Conservation (phyloP, 1,284 basidiomycete genomes). For the Anthracocystis walkeri region DNA sequence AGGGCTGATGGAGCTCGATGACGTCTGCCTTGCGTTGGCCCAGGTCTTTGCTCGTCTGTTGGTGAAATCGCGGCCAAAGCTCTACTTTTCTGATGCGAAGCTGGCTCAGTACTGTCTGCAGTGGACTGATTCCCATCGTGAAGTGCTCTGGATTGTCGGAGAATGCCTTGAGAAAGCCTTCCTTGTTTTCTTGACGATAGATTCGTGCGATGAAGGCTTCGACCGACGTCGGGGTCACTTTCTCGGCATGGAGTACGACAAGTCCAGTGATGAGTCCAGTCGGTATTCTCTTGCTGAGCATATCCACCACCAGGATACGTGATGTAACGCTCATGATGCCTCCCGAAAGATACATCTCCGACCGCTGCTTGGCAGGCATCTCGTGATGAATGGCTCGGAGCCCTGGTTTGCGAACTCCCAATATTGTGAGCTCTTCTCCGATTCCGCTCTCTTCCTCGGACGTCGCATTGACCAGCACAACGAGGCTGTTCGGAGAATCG, state of each 20-base stretch:
- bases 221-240: constrained; percentile 76
- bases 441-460: constrained; percentile 89
- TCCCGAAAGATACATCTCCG: constrained; percentile 62
- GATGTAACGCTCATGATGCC: constrained; percentile 91
- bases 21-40: constrained; percentile 80
- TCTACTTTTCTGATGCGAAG: constrained; percentile 87
- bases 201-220: constrained; percentile 67
- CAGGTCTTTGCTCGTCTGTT: constrained; percentile 57
- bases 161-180: constrained; percentile 95
- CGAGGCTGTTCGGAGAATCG: constrained; percentile 84
- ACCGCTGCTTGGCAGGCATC: constrained; percentile 83
- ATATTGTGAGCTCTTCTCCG: constrained; percentile 89
- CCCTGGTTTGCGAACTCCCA: constrained; percentile 89
- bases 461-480: constrained; percentile 84
- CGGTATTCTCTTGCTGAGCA: constrained; percentile 87
- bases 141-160: constrained; percentile 96
- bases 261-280: constrained; percentile 87
- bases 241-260: constrained; percentile 93
- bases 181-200: constrained; percentile 67
- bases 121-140: constrained; percentile 87
- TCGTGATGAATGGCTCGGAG: constrained; percentile 87
- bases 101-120: constrained; percentile 92
- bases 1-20: constrained; percentile 87
- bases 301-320: constrained; percentile 92
- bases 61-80: constrained; percentile 88